phyloP scores from a whole-genome alignment of 1,284 basidiomycete genomes.

The Cutaneotrichosporon cyanovorans region DNA sequence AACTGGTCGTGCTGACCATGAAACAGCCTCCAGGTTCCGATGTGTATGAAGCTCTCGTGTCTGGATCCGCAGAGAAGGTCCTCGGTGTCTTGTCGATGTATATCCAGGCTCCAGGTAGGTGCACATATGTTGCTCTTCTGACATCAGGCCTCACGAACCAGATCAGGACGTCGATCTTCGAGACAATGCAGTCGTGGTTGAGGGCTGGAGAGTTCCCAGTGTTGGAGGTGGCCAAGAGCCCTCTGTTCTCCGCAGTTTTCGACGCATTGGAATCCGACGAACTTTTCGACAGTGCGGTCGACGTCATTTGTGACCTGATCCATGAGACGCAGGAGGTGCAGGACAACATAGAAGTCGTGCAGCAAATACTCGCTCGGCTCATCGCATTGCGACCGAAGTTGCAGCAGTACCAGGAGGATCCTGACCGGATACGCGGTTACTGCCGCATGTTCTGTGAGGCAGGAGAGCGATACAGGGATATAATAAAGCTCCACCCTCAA shows the following conservation, averaged over 20 bases:
- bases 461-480: conserved; percentile 84
- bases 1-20: background rate
- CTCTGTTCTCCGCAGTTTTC: conserved; percentile 77
- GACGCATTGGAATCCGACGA: conserved; percentile 74
- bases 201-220: conserved; percentile 74
- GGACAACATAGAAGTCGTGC: conserved; percentile 83
- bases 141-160: conserved; percentile 65
- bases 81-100: conserved; percentile 80
- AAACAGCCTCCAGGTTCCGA: conserved; percentile 19
- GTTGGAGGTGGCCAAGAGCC: conserved; percentile 60
- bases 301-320: conserved; percentile 87
- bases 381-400: conserved; percentile 65
- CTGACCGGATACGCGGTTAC: conserved; percentile 82
- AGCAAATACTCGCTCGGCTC: conserved; percentile 75
- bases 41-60: conserved; percentile 52
- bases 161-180: conserved; percentile 82
- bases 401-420: conserved; percentile 56
- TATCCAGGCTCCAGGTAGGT: conserved; percentile 70
- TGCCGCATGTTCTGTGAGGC: conserved; percentile 91
- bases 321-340: conserved; percentile 98
- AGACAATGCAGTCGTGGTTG: conserved; percentile 81
- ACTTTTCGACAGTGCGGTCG: conserved; percentile 86
- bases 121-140: conserved; percentile 27
- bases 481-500: conserved; percentile 82
- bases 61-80: conserved; percentile 64